phyloP scores from a whole-genome alignment of 179 eudicot species.

The Sideroxylon spinosum region DNA sequence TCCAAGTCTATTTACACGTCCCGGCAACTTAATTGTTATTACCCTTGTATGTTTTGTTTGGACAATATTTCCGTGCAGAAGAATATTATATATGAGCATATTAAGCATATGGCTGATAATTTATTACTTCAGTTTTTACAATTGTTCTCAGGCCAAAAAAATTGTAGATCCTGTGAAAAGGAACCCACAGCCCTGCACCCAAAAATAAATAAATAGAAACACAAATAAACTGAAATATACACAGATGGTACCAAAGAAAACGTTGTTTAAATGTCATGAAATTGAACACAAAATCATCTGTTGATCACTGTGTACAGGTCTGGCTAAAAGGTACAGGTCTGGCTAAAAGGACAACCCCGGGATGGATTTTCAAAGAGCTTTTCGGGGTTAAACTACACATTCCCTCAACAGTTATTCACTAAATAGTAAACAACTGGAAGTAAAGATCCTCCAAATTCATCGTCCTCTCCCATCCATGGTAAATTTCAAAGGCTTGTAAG shows the following conservation, averaged over 20 bases:
- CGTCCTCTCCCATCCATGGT: too few relatives aligned
- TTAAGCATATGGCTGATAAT: not conserved
- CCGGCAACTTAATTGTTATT: not conserved
- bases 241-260: not conserved
- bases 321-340: too few relatives aligned
- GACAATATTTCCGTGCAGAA: not conserved
- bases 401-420: too few relatives aligned
- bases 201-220: not conserved
- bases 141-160: not conserved
- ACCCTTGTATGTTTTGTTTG: too few relatives aligned
- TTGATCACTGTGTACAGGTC: not conserved
- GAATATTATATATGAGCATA: not conserved
- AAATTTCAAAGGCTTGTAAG: too few relatives aligned
- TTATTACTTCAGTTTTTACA: not conserved
- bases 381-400: too few relatives aligned
- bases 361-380: too few relatives aligned
- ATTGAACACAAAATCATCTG: not conserved
- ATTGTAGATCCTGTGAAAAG: not conserved
- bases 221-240: not conserved
- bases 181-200: not conserved
- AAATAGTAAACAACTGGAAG: too few relatives aligned
- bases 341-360: too few relatives aligned
- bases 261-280: not conserved
- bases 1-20: not conserved
- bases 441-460: too few relatives aligned